Base-by-base conservation (phyloP, 306 rosid genomes). In the Alnus glutinosa region DNA sequence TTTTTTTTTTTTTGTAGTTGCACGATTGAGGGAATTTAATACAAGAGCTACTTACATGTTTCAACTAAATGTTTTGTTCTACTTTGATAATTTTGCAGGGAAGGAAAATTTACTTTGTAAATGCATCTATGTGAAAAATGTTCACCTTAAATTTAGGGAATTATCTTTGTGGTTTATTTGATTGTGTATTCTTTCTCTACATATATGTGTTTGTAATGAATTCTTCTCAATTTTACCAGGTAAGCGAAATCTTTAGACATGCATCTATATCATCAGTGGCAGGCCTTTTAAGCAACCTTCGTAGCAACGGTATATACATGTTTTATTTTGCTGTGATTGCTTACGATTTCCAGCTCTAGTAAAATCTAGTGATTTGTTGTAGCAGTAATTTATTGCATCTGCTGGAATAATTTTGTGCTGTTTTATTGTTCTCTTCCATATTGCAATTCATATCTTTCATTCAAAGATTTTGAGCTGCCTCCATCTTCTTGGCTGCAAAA, bases 231-330 rank as follows among this genome's bases (percentile, higher is more conserved):
- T 79, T 61, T 87, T 79, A 70, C 74, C 89, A 91, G 98, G 83
- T 92, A 66, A 88, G 87, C 70, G 94, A 92, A 77, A 84, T 92
- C 85, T 77, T 89, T 81, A 89, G 98, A 81, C 91, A 87, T 81
- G 75, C 94, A 67, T 84, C 95, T 48, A n/a, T 86, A 75, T 86
- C 92, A 76, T 89, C 92, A 66, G 92, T 89, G 66, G 85, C 97
- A 34, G 78, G 95, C 73, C 91, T 94, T 78, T 47, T 94, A 63
- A 89, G 92, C 84, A 87, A 87, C 81, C 88, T 92, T 78, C 97
- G 98, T 18, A 85, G 95, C 85, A 89, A 87, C 70, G 97, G 97
- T 92, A 88, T 79, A 59, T 67, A 12, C 71, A 48, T 12, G 70
- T 80, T 70, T 77, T 59, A 32, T 61, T 55, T 67, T 64, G 47